Conservation (phyloP, 2,329 filamentous ascomycete genomes). For the Parascedosporium putredinis region DNA sequence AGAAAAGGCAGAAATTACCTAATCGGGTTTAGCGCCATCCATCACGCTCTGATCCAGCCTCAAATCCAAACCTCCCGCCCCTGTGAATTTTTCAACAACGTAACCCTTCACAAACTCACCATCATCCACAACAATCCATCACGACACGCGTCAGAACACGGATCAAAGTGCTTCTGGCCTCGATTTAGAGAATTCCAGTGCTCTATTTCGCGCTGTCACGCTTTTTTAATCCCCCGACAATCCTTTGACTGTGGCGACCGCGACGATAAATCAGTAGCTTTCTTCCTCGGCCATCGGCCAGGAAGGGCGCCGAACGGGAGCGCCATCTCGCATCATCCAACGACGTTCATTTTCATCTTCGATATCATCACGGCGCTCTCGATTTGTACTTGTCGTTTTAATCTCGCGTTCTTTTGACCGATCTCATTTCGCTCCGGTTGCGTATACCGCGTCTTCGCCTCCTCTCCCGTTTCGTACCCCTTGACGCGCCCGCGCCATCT, state of each 20-base stretch:
- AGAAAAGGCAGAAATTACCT: conserved; percentile 1
- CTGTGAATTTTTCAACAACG: conserved; percentile 12
- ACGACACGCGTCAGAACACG: conserved; percentile 42
- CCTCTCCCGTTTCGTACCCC: not conserved
- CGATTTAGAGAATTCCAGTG: not conserved
- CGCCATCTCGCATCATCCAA: conserved; percentile 28
- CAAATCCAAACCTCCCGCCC: conserved; percentile 10
- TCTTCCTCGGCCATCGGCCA: conserved; percentile 36
- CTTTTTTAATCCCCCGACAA: conserved; percentile 23
- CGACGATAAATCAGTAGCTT: conserved; percentile 31
- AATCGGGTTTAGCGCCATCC: conserved; percentile 4
- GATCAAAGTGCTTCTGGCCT: conserved; percentile 24
- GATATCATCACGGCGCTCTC: not conserved
- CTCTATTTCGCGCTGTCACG: conserved; percentile 19
- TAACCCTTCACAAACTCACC: conserved; percentile 10
- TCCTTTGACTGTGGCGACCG: conserved; percentile 32
- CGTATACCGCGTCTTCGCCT: not conserved
- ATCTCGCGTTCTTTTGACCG: not conserved
- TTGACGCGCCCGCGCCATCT: not conserved
- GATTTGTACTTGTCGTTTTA: not conserved
- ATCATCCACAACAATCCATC: conserved; percentile 25
- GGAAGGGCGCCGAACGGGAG: conserved; percentile 31
- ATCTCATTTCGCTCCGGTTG: not conserved
- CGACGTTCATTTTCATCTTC: conserved; percentile 23
- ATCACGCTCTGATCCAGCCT: conserved; percentile 10